Conservation (phyloP, 2,329 filamentous ascomycete species). For the Xylariaceae sp. region DNA sequence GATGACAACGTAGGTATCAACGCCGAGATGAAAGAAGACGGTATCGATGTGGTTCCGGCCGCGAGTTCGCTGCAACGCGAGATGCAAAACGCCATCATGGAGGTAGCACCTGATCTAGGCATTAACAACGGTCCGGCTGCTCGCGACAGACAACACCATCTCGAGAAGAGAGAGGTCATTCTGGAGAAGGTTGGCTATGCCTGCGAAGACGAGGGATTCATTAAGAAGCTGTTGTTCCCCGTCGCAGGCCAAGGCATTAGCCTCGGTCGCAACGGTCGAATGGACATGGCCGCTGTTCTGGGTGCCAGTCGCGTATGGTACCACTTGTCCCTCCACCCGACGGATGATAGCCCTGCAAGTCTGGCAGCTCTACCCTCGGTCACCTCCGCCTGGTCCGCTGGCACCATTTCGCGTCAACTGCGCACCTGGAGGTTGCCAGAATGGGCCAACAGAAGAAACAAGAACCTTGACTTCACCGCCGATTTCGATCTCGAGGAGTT, state of each 20-base stretch:
- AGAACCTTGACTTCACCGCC: conserved; percentile 88
- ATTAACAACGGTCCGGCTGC: conserved; percentile 62
- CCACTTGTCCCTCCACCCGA: conserved; percentile 86
- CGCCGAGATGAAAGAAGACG: conserved; percentile 93
- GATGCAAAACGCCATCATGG: conserved; percentile 75
- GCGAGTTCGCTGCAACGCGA: conserved; percentile 82
- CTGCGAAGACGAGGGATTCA: conserved; percentile 73
- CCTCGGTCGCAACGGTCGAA: conserved; percentile 69
- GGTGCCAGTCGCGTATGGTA: conserved; percentile 91
- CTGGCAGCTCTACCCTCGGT: conserved; percentile 66
- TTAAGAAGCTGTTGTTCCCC: conserved; percentile 78
- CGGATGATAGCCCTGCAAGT: conserved; percentile 73
- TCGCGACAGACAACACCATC: conserved; percentile 68
- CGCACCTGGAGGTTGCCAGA: conserved; percentile 90
- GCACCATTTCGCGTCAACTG: conserved; percentile 84
- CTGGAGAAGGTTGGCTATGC: conserved; percentile 84
- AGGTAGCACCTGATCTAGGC: conserved; percentile 73
- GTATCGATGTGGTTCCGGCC: conserved; percentile 66
- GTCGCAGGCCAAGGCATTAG: conserved; percentile 71
- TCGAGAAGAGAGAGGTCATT: conserved; percentile 76
- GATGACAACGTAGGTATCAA: conserved; percentile 93
- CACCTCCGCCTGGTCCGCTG: conserved; percentile 88
- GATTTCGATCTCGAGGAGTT: conserved; percentile 97
- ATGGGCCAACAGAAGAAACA: conserved; percentile 92
- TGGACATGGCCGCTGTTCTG: conserved; percentile 70